Evolutionary conservation across 2,329 filamentous ascomycete species (phyloP).

Genomic region (Talaromyces sp.): DNA sequence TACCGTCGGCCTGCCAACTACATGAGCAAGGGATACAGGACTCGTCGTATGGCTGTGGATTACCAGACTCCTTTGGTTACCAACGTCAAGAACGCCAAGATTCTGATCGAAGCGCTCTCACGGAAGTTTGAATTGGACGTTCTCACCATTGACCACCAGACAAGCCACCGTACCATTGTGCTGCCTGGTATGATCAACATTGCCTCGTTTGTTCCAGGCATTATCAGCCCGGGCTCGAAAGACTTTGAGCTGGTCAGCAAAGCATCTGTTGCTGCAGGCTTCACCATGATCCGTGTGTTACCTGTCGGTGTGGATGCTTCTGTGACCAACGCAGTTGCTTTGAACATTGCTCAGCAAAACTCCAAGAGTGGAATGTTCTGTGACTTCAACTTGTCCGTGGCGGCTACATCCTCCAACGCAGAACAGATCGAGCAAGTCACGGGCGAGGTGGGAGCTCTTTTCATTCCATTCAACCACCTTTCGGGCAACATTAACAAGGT

Average conservation of each 20-base stretch:
- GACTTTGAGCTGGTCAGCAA: slow-evolving; percentile 67
- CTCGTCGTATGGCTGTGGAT: slow-evolving; percentile 95
- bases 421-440: slow-evolving; percentile 69
- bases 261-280: slow-evolving; percentile 68
- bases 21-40: slow-evolving; percentile 96
- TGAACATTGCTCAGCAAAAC: slow-evolving; percentile 68
- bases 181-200: slow-evolving; percentile 73
- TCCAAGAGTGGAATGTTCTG: slow-evolving; percentile 63
- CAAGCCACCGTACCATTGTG: slow-evolving; percentile 71
- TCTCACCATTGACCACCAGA: slow-evolving; percentile 81
- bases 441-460: slow-evolving; percentile 70
- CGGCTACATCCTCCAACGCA: slow-evolving; percentile 66
- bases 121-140: slow-evolving; percentile 83
- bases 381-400: slow-evolving; percentile 76
- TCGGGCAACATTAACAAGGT: slow-evolving; percentile 82
- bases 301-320: slow-evolving; percentile 67
- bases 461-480: slow-evolving; percentile 76
- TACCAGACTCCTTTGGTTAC: slow-evolving; percentile 96
- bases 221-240: slow-evolving; percentile 58
- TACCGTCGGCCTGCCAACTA: slow-evolving; percentile 96
- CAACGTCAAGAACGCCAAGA: slow-evolving; percentile 99
- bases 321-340: slow-evolving; percentile 65
- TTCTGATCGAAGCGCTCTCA: slow-evolving; percentile 88
- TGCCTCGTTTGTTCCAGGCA: slow-evolving; percentile 71
- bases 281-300: slow-evolving; percentile 76